Base-by-base conservation (phyloP, 371 early-diverging fungal genomes). In the Actinomortierella ambigua region DNA sequence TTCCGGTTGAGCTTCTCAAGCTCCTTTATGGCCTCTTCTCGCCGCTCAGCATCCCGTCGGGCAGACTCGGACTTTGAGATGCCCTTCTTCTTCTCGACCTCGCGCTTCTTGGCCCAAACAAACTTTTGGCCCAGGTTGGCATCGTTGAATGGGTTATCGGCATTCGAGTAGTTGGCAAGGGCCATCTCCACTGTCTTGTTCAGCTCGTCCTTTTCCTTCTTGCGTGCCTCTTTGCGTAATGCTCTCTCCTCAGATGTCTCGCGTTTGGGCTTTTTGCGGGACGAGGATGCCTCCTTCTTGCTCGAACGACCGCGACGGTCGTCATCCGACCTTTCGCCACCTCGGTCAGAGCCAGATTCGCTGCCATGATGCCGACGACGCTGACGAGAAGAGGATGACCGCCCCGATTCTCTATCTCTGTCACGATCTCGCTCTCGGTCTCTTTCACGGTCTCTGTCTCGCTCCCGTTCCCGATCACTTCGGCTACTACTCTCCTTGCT, bases 61-160 rank as follows among this genome's bases (percentile, higher is more conserved):
- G 77, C 67, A 15, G 88, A 76, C 29, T 95, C 93, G 20, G 63
- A 60, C 15, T 80, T 61, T 39, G 68, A 67, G 43, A 78, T 67
- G 6, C 93, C 95, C 26, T 80, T 66, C 60, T 92, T 91, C 18
- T 81, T 77, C 56, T 95, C 95, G 34, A 83, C 77, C 63, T 95
- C 89, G 0, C 85, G 71, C 58, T 92, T 92, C 69, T 93, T 93
- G 39, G 85, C 81, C 97, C 97, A 97, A 2, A 92, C 91, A 70
- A 97, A 97, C 69, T 94, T 94, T 50, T 87, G 84, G 49, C 86
- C 85, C 4, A 96, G 80, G 44, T 93, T 90, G 14, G 81, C 79
- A 69, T 95, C 95, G 59, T 90, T 89, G 55, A 95, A 92, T 4
- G 93, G 93, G 64, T 91, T 94, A 55, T 91, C 91, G 2, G 85